Evolutionary conservation across 139 green algal species (phyloP).

Genomic region (Closterium sp.): DNA sequence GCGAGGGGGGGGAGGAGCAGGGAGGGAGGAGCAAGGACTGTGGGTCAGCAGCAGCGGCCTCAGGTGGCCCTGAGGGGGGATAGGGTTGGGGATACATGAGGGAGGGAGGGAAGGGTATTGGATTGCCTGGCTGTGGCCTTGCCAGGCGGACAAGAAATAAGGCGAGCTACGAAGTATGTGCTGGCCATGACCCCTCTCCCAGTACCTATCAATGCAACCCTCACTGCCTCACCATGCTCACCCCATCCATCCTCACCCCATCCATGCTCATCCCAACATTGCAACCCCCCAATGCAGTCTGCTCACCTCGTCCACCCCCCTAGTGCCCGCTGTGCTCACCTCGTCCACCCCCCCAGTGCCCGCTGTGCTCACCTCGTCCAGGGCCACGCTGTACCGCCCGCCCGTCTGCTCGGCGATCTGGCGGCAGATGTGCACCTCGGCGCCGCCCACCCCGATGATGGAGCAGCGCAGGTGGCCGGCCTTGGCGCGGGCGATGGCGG

Average conservation of each 20-base stretch:
- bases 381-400: constrained; percentile 77
- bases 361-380: neutral
- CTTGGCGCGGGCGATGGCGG: constrained; percentile 62
- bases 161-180: no score
- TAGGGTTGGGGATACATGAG: no score
- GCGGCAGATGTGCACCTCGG: constrained; percentile 79
- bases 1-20: neutral
- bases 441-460: constrained; percentile 68
- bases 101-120: no score
- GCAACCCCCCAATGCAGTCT: no score
- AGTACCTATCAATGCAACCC: no score
- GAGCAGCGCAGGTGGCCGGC: constrained; percentile 64
- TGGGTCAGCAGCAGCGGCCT: neutral
- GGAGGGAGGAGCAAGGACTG: neutral
- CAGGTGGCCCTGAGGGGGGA: no score
- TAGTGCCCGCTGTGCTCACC: neutral
- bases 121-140: no score
- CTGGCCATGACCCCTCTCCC: no score
- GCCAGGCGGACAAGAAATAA: no score
- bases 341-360: neutral
- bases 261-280: no score
- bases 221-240: no score
- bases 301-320: neutral
- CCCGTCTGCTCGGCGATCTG: constrained; percentile 69
- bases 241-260: no score